Evolutionary conservation across 2,329 filamentous ascomycete species (phyloP).

Genomic region (Aspergillus quadricinctus): DNA sequence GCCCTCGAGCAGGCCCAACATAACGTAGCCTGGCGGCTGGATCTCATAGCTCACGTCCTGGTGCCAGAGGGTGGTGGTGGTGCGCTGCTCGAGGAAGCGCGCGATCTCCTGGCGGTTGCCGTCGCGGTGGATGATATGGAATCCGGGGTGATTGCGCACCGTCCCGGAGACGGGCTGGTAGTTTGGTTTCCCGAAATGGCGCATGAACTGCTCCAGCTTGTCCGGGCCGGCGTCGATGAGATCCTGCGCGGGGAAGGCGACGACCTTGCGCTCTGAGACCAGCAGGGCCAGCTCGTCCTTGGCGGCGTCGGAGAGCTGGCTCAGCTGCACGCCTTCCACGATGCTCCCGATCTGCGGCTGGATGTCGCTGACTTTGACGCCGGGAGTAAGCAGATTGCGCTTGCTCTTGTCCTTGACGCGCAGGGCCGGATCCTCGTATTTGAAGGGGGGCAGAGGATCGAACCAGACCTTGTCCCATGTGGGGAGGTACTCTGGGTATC

Average conservation of each 20-base stretch:
- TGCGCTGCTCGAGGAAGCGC: slow-evolving; percentile 40
- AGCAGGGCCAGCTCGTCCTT: slow-evolving; percentile 57
- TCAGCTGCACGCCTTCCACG: slow-evolving; percentile 45
- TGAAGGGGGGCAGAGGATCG: slow-evolving; percentile 42
- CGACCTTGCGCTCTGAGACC: slow-evolving; percentile 62
- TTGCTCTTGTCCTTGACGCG: slow-evolving; percentile 40
- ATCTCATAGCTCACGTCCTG: slow-evolving; percentile 48
- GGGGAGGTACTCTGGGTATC: slow-evolving; percentile 45
- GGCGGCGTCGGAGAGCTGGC: slow-evolving; percentile 42
- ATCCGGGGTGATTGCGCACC: slow-evolving; percentile 40
- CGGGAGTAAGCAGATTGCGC: slow-evolving; percentile 30
- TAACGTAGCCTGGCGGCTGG: slow-evolving; percentile 45
- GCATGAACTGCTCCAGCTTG: slow-evolving; percentile 42
- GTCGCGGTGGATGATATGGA: slow-evolving; percentile 45
- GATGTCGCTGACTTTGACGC: slow-evolving; percentile 35
- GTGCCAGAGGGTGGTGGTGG: slow-evolving; percentile 47
- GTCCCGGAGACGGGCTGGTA: slow-evolving; percentile 44
- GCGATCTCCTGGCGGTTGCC: slow-evolving; percentile 42
- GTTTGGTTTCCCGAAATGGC: slow-evolving; percentile 44
- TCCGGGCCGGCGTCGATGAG: slow-evolving; percentile 43
- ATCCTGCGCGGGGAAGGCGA: slow-evolving; percentile 51
- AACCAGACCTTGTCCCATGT: slow-evolving; percentile 47
- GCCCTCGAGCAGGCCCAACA: slow-evolving; percentile 47
- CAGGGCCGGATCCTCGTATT: slow-evolving; percentile 45
- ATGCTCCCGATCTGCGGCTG: slow-evolving; percentile 42